These are phyloP conservation scores for Candida peoriensis DNA, from an alignment of 805 yeast genomes.

Conservation along the genomic window DNA sequence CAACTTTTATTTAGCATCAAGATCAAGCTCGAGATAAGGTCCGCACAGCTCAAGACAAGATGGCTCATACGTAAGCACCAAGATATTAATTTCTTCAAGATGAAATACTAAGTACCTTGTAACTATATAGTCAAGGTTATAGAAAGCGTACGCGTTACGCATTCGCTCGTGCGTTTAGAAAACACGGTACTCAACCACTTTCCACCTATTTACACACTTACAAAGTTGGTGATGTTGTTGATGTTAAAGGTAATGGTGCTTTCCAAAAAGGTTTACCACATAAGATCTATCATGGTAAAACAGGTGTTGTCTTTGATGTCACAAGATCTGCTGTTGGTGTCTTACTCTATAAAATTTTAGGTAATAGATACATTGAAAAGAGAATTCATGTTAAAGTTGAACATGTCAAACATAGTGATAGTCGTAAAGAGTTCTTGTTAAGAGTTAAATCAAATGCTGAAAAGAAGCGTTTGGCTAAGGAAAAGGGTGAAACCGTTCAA, in stretches of 20 bases:
- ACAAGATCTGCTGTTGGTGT: constrained; percentile 98
- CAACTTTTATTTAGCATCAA: no score
- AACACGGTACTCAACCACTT: constrained; percentile 84
- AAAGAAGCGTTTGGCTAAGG: constrained; percentile 86
- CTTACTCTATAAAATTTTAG: constrained; percentile 92
- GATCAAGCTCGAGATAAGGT: no score
- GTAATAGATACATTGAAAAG: constrained; percentile 96
- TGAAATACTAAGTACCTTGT: neutral
- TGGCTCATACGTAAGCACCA: constrained; percentile 16
- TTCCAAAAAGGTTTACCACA: constrained; percentile 99
- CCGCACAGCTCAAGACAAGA: neutral
- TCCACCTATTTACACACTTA: constrained; percentile 93
- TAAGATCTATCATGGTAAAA: constrained; percentile 99
- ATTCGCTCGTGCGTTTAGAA: constrained; percentile 97
- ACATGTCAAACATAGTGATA: constrained; percentile 98
- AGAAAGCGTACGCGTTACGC: constrained; percentile 99
- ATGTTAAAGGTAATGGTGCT: constrained; percentile 97
- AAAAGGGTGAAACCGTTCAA: constrained; percentile 78
- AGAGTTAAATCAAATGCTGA: constrained; percentile 96
- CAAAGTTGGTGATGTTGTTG: constrained; percentile 98
- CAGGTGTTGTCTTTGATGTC: constrained; percentile 96
- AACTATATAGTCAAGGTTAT: constrained; percentile 79
- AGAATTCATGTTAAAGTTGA: constrained; percentile 95
- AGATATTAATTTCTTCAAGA: neutral
- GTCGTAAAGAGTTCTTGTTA: constrained; percentile 96